These are phyloP conservation scores for Hapsidospora chrysogenum DNA, from an alignment of 495 filamentous ascomycete species.

Conservation along the genomic window DNA sequence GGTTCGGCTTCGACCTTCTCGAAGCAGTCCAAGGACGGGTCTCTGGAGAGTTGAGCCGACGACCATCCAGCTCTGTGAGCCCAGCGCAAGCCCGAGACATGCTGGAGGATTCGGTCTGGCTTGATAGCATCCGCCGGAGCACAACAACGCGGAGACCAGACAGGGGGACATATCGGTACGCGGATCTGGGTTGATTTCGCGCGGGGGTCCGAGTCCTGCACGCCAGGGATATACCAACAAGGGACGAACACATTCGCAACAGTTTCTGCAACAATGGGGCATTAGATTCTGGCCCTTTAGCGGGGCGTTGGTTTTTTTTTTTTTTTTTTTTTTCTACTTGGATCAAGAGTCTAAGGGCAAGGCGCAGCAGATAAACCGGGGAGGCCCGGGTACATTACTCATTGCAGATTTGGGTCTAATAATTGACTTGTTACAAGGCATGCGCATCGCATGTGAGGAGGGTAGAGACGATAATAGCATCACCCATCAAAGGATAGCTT, in stretches of 20 bases:
- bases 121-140: slow-evolving; percentile 77
- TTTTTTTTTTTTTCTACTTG: neutral
- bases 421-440: too few relatives aligned
- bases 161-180: slow-evolving; percentile 6
- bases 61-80: slow-evolving; percentile 48
- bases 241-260: neutral
- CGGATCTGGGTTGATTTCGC: slow-evolving; percentile 1
- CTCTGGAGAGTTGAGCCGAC: slow-evolving; percentile 27
- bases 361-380: too few relatives aligned
- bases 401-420: too few relatives aligned
- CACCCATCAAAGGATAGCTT: too few relatives aligned
- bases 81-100: slow-evolving; percentile 65
- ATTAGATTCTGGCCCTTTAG: neutral
- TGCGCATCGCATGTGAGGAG: too few relatives aligned
- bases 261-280: neutral
- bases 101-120: slow-evolving; percentile 77
- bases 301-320: neutral
- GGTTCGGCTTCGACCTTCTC: slow-evolving; percentile 26
- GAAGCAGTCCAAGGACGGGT: slow-evolving; percentile 9
- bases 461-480: too few relatives aligned
- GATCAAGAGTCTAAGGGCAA: too few relatives aligned
- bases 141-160: slow-evolving; percentile 52
- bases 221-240: neutral
- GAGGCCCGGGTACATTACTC: too few relatives aligned
- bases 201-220: too few relatives aligned